phyloP scores from a whole-genome alignment of 148 eudicot genomes.

The Diospyros kaki region DNA sequence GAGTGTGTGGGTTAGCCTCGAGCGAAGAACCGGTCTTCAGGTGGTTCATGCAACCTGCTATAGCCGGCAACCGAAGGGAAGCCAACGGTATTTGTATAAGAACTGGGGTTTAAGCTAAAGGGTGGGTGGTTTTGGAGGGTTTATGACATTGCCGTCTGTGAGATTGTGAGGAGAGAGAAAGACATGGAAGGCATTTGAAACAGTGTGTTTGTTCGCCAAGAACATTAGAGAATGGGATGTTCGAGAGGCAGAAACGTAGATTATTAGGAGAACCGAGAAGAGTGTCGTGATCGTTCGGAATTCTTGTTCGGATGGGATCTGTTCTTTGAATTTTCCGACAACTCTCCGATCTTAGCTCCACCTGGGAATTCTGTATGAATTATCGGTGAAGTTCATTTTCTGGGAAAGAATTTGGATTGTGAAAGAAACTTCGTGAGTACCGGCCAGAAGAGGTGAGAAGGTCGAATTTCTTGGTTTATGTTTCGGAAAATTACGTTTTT shows the following conservation, averaged over 20 bases:
- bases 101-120: constrained; percentile 59
- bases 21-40: constrained; percentile 47
- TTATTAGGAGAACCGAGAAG: constrained; percentile 14
- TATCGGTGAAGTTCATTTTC: neutral
- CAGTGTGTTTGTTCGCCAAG: neutral
- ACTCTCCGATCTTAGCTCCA: constrained; percentile 17
- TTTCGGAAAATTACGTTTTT: neutral
- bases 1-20: constrained; percentile 25
- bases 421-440: neutral
- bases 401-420: neutral
- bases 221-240: too few relatives aligned
- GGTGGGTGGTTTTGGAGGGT: constrained; percentile 65
- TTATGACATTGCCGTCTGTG: constrained; percentile 50
- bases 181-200: constrained; percentile 9
- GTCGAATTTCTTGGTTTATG: neutral
- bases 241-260: neutral
- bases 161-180: constrained; percentile 30
- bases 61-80: constrained; percentile 48
- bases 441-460: constrained; percentile 17
- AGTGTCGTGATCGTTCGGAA: constrained; percentile 9
- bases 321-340: constrained; percentile 19
- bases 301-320: constrained; percentile 9
- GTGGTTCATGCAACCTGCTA: constrained; percentile 32
- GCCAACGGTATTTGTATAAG: constrained; percentile 42
- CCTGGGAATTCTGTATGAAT: neutral